These are phyloP conservation scores for Trichosporon asahii DNA, from an alignment of 1,284 basidiomycete genomes.

Conservation along the genomic window DNA sequence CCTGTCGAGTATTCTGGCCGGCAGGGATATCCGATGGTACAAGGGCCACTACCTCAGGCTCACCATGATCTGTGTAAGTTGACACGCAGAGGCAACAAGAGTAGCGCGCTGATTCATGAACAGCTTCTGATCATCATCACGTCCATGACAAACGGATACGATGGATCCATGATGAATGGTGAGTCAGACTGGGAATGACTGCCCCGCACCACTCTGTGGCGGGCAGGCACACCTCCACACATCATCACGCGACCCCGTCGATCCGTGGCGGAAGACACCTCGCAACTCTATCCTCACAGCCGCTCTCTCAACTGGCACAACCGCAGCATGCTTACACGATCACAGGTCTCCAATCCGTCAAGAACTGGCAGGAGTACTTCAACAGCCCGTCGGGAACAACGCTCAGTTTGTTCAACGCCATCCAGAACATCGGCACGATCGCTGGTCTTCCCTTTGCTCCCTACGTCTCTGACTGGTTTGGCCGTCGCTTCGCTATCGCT, in stretches of 20 bases:
- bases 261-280: background rate
- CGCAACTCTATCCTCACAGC: background rate
- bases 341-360: constrained; percentile 23
- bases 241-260: background rate
- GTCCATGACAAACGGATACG: constrained; percentile 31
- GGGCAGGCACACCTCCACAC: background rate
- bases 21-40: constrained; percentile 39
- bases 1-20: constrained; percentile 18
- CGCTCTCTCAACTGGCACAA: background rate
- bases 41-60: constrained; percentile 29
- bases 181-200: background rate
- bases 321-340: constrained; percentile 28
- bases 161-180: constrained; percentile 34
- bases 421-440: constrained; percentile 32
- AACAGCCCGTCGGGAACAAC: constrained; percentile 7
- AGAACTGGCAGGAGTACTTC: constrained; percentile 18
- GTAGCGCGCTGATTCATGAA: background rate
- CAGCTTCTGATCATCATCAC: constrained; percentile 37
- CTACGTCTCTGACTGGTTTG: constrained; percentile 29
- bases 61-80: constrained; percentile 30
- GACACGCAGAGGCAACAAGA: background rate
- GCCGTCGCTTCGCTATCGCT: constrained; percentile 47
- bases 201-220: background rate
- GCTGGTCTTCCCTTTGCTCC: constrained; percentile 32
- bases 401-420: constrained; percentile 34